Base-by-base conservation (phyloP, 2,329 filamentous ascomycete species). In the Emydomyces testavorans region DNA sequence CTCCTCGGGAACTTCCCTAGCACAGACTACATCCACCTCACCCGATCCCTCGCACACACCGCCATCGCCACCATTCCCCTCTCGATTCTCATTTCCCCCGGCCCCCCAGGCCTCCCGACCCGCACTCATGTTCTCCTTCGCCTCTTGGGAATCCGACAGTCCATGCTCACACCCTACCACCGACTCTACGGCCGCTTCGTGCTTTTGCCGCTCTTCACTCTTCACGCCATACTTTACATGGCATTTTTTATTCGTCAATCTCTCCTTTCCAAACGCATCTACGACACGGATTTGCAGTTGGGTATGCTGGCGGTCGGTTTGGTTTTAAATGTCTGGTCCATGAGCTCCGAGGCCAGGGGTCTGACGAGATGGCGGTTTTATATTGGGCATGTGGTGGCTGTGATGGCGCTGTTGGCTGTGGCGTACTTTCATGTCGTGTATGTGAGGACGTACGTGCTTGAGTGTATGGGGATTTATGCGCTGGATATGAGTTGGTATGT, bases 11-110 rank as follows among this genome's bases (percentile, higher is more conserved):
- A 3, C 3, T 10, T 37, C 24, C 15, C 28, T n/a, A 23, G 18
- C 40, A n/a, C 54, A 79, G 78, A 81, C 60, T 81, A 80, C 49
- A 66, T 80, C 24, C 78, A 81, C 59, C 63, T 81, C 20, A 80
- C 78, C 20, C 80, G 79, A 62, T 72, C 77, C 4, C 69, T 81
- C 46, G 78, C 74, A 15, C 75, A 77, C 39, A 69, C 80, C 42
- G 76, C 68, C 18, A 68, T 77, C 4, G 79, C 77, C 6, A 78
- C 81, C 54, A 59, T 78, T 1, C 78, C 78, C 1, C 59, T 80
- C 2, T 77, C 80, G 47, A 77, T 79, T 49, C 66, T 80, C 5
- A 69, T 82, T 50, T 63, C 68, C 5, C 61, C 67, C 4, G 63
- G 60, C 42, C 57, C 51, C 18, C 59, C 61, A 4, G 63, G 60